Base-by-base conservation (phyloP, 305 asterid species). In the Nicotiana rustica region DNA sequence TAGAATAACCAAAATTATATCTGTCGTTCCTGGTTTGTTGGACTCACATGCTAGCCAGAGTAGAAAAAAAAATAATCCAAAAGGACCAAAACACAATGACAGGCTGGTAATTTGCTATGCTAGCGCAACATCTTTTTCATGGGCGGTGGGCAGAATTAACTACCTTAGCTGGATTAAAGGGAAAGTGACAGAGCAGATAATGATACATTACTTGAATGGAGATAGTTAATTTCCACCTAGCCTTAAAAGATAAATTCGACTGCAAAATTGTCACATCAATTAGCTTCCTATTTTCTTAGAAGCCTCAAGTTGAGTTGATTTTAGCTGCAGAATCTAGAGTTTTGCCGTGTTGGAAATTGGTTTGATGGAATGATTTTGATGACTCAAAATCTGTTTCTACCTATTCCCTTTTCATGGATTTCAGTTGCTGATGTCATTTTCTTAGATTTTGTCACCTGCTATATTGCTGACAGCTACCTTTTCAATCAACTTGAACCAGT, bases 231-330 rank as follows among this genome's bases (percentile, higher is more conserved):
- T 75, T 41, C 44, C 80, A 75, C 47, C 65, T 9, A 29, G 65
- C 19, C 5, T 52, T 29, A 55, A 73, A 73, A 76, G 80, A 55
- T 75, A 29, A 52, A 25, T 52, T 41, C 79, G 8, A 17, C 80
- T 3, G 62, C 56, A 55, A 76, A 35, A 29, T 55, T 55, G 80
- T 15, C 79, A 49, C 19, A 2, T 14, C 0, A 73, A 49, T 49
- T 49, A 73, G 31, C 17, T 55, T 76, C 47, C 66, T 76, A 64
- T 76, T 61, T 76, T 76, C 29, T 76, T 76, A 4, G 80, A 76
- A 76, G 80, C 80, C 9, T 29, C 66, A 31, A 55, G 66, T 4
- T 76, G 66, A 29, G 69, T 55, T 52, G 80, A 52, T 55, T 76
- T 76, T 49, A 52, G 49, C 65, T 75, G 59, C 79, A 52, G 65